phyloP scores from a whole-genome alignment of 2,329 filamentous ascomycete genomes.

The Simplicillium aogashimaense region DNA sequence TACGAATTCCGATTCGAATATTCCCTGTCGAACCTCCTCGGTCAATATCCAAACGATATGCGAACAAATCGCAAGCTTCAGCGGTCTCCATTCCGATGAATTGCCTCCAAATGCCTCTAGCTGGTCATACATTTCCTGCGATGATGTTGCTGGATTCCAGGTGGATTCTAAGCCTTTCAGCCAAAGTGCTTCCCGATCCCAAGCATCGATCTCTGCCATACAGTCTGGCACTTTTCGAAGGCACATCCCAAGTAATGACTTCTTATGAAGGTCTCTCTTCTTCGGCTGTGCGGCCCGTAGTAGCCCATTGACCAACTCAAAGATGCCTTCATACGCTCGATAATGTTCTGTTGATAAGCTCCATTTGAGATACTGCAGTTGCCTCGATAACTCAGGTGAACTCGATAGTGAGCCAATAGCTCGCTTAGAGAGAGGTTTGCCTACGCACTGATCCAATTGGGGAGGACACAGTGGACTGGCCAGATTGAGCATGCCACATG shows the following conservation, averaged over 20 bases:
- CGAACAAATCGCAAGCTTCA: slow-evolving; percentile 20
- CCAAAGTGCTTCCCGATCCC: slow-evolving; percentile 16
- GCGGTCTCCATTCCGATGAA: slow-evolving; percentile 20
- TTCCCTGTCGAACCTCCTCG: slow-evolving; percentile 17
- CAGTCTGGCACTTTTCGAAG: slow-evolving; percentile 20
- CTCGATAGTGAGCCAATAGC: slow-evolving; percentile 6
- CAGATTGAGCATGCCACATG: too few species aligned
- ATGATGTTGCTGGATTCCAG: slow-evolving; percentile 16
- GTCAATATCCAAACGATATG: slow-evolving; percentile 19
- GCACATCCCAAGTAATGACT: slow-evolving; percentile 26
- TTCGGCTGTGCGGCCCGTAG: slow-evolving; percentile 16
- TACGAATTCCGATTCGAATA: slow-evolving; percentile 18
- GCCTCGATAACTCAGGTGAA: background rate
- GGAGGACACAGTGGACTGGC: slow-evolving; percentile 8
- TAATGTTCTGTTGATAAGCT: slow-evolving; percentile 9
- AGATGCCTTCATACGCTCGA: slow-evolving; percentile 21
- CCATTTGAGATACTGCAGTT: slow-evolving; percentile 1
- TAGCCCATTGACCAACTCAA: slow-evolving; percentile 19
- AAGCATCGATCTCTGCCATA: slow-evolving; percentile 21
- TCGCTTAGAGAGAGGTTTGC: background rate
- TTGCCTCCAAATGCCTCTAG: slow-evolving; percentile 20
- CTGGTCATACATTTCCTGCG: slow-evolving; percentile 22
- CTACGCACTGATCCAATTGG: slow-evolving; percentile 10
- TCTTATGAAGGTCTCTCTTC: slow-evolving; percentile 12
- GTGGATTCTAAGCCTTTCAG: slow-evolving; percentile 12